Evolutionary conservation across 805 yeast species (phyloP), one percentile per base, ranked within the genome.

Genomic region (Pichia paraexigua): DNA sequence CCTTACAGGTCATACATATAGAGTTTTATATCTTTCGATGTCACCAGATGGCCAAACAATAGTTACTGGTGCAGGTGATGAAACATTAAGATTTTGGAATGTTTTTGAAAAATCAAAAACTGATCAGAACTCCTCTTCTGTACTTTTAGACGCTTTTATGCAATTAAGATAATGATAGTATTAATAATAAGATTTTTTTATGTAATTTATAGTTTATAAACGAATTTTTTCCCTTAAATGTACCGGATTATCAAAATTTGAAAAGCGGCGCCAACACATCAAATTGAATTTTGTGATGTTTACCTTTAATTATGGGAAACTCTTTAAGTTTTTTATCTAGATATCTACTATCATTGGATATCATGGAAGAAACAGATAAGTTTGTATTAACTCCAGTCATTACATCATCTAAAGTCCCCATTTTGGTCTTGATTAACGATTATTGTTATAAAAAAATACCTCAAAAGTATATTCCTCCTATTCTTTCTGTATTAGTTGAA

Each of bases 61-160:
- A 15, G 99, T 92, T 2, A 91, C 99, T 0, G 99, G 99, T 2
- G 97, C 99, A 1, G 99, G 98, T 5, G 99, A 94, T 69, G 99
- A 94, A 67, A 94, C 99, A 0, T 71, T 94, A 51, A 69, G 99
- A 56, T 88, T 94, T 64, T 94, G 99, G 99, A 90, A 89, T 59
- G 86, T 91, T 1, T 94, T 91, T 70, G 96, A 88, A 53, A 87
- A 85, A 64, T 80, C 76, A 53, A 82, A 78, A 59, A 70, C 71
- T 47, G 83, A 79, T 51, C 72, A 71, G 41, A 78, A 78, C 13
- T 81, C 82, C 24, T 76, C 84, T 22, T 79, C 87, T 20, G 85
- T 82, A 13, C 67, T 87, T 44, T 69, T 85, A 46, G 88, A 83
- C 69, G 87, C 94, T 1, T 85, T 85, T 57, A 82, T 78, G 75